Evolutionary conservation across 495 filamentous ascomycete genomes (phyloP), one percentile per base, ranked within the genome.

Genomic region (Apodospora peruviana): DNA sequence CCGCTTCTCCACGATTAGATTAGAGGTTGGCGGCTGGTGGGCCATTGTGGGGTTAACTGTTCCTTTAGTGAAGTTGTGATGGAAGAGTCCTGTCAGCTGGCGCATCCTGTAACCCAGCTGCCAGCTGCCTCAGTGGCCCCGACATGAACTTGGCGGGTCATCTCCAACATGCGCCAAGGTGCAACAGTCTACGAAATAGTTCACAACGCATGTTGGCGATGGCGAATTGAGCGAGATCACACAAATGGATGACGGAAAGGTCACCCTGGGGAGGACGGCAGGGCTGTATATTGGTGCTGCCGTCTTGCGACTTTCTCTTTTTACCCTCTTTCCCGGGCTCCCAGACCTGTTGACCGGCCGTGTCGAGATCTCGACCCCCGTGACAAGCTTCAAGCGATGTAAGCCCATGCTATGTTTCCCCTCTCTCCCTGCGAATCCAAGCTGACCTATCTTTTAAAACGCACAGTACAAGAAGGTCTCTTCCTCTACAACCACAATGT

Each of bases 351-450:
- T 98, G 50, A 90, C 88, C 9, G 88, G 85, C 48, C 84, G 93
- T 62, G 93, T 96, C 50, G 93, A 98, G 76, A 83, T 98, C 50
- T 96, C 93, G 21, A 98, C 93, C 2, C 90, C 93, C 16, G 86
- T 97, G 21, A 96, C 86, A 49, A 96, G 93, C 78, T 98, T 95
- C 79, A 98, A 96, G 73, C 82, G 94, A 80, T 70, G 90, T 95
- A 74, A 68, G 85, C 66, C 23, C 17, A 25, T 37, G 10, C 12
- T 17, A 17, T 24, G 34, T 12, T 9, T 0, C 32, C 44, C 24
- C 23, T 25, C 24, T 48, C 4, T 42, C 22, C 42, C 25, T 47
- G 5, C 18, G 9, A 43, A 19, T 12, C 27, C 5, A 5, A 32
- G 7, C 5, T 27, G 14, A 21, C 34, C 11, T 29, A 16, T 11